Base-by-base conservation (phyloP, 208 protist species). In the Sergeia podlipaevii region DNA sequence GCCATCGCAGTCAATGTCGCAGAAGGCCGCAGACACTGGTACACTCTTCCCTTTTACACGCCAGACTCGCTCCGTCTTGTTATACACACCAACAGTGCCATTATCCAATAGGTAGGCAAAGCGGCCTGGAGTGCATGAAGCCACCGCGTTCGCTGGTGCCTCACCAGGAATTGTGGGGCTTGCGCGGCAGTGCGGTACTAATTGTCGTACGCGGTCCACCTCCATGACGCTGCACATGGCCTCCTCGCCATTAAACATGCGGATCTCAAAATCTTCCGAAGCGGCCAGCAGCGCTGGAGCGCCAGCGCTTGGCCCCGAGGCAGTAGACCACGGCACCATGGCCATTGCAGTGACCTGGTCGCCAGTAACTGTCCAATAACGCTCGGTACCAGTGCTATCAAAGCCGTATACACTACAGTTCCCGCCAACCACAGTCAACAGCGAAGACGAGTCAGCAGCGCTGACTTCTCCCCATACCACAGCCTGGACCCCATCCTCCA, bases 351-450 rank as follows among this genome's bases (percentile, higher is more conserved):
- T 85, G 8, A 98, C 95, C 54, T 95, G 89, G 30, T 97, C 96
- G 2, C 96, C 94, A 2, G 95, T 97, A 24, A 98, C 92, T 5
- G 92, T 97, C 91, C 91, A 98, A 41, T 93, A 95, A 20, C 79
- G 59, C 70, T 98, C 96, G 20, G 72, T 58, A 3, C 96, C 96
- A 10, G 66, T 64, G 21, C 41, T 39, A 54, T 97, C 91, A 65
- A 96, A 97, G 36, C 91, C 96, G 65, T 97, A 93, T 27, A 98
- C 80, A 50, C 77, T 93, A 65, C 96, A 98, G 64, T 97, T 97
- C 43, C 95, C 95, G 33, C 96, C 96, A 2, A 97, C 89, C 4
- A 98, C 33, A 0, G 80, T 86, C 23, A 97, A 58, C 36, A 55
- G 50, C 36, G 67, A 69, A 2, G 36, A 39, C 15, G 65, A 54